Base-by-base conservation (phyloP, 768 basidiomycete genomes). In the Cystobasidium tubakii region DNA sequence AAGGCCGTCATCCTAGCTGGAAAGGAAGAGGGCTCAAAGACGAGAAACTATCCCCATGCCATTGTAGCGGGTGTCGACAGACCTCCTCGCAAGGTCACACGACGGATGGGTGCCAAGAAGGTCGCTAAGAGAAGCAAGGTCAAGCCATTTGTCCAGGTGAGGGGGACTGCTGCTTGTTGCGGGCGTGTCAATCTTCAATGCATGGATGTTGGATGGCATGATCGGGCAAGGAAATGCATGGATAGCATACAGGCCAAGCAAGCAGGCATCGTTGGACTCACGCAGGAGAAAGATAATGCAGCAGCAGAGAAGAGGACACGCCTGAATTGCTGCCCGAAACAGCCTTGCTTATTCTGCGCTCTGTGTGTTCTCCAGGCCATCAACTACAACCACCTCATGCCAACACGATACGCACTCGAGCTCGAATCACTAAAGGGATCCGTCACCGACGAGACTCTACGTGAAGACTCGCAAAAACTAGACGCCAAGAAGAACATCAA, bases 341-440 rank as follows among this genome's bases (percentile, higher is more conserved):
- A 64, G 4, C 21, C 42, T 4, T 25, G 29, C 46, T 34, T 19
- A 25, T n/a, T 29, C 27, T 43, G 9, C 39, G n/a, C 12, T 17
- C 46, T 29, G 25, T 21, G 55, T 29, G n/a, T 1, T 21, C 3
- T 64, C 44, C 73, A 95, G 93, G 85, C 88, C 73, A 83, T 98
- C 83, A 99, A 99, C 88, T 98, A 98, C 86, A 91, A 92, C 73
- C 96, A 99, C 84, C 86, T 99, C 76, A 95, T 98, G 89, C 96
- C 96, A 54, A 98, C 96, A 75, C 95, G 96, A 83, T 99, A 98
- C 84, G 90, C 91, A 76, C 87, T 99, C 79, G 96, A 99, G 82
- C 86, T 98, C 81, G 96, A 99, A 83, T 86, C 87, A 66, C 84
- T 99, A 80, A 99, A 98, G 86, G 90, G 90, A 69, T 83, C 86